phyloP scores from a whole-genome alignment of 495 filamentous ascomycete genomes.

The Xylaria cubensis region DNA sequence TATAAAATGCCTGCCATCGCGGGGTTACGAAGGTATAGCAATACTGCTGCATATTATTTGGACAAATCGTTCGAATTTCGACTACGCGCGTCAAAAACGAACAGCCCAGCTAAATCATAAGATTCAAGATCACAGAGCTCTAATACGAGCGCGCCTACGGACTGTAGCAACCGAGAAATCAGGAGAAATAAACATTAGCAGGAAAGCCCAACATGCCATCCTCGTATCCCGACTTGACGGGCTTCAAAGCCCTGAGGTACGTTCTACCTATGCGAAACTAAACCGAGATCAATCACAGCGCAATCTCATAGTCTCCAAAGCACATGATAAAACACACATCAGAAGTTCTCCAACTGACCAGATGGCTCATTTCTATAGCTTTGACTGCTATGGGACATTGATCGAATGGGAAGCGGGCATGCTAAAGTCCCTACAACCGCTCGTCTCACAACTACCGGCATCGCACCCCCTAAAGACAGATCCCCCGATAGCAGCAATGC shows the following conservation, averaged over 20 bases:
- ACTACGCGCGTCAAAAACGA: neutral
- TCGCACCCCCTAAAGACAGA: constrained; percentile 52
- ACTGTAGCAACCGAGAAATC: neutral
- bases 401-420: constrained; percentile 73
- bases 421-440: constrained; percentile 42
- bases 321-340: neutral
- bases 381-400: constrained; percentile 85
- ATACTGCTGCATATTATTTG: neutral
- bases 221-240: constrained; percentile 37
- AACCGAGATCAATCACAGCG: neutral
- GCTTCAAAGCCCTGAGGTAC: constrained; percentile 42
- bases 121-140: neutral
- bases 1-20: constrained; percentile 8
- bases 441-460: constrained; percentile 49
- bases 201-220: constrained; percentile 19
- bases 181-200: neutral
- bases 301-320: neutral
- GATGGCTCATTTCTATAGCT: constrained; percentile 45
- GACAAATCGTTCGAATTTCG: neutral
- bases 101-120: neutral
- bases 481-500: constrained; percentile 36
- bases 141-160: neutral
- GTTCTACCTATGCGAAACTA: neutral
- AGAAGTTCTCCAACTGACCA: constrained; percentile 10
- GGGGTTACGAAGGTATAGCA: neutral